Percentiles rank a stretch among this genome's conserved stretches.
These are phyloP conservation scores for Citrus sinensis DNA, from an alignment of 345 rosid genomes.

Conservation along the genomic window DNA sequence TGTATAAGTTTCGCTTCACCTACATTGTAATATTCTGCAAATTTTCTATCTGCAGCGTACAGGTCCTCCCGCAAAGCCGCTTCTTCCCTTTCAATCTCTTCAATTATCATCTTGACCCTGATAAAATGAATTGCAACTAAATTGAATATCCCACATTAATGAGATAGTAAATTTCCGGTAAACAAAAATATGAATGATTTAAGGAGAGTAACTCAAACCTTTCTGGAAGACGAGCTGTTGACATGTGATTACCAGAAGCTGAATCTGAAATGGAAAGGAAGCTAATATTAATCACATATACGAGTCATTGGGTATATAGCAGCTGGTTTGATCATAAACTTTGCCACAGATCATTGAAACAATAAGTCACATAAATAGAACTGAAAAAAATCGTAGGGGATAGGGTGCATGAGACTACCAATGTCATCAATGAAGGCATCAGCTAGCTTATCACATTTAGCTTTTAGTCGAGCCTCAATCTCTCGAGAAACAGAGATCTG, in stretches of 20 bases:
- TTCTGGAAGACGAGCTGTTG: conserved; percentile 87
- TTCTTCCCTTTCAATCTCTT: conserved; percentile 96
- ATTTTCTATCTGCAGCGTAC: conserved; percentile 89
- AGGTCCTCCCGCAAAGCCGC: conserved; percentile 87
- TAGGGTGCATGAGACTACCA: conserved; percentile 39
- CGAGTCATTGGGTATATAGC: background rate
- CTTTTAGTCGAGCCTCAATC: conserved; percentile 77
- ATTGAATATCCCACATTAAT: background rate
- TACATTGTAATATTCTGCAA: conserved; percentile 91
- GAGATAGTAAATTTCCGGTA: background rate
- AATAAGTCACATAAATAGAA: conserved; percentile 10
- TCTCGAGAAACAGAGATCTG: conserved; percentile 79
- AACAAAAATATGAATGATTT: background rate
- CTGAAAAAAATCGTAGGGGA: background rate
- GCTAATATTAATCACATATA: background rate
- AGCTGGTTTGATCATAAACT: background rate
- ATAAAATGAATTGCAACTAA: conserved; percentile 1
- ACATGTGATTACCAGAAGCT: conserved; percentile 61
- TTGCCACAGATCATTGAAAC: background rate
- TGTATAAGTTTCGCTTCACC: conserved; percentile 16
- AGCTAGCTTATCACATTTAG: conserved; percentile 81
- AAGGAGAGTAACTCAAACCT: conserved; percentile 46
- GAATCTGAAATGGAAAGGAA: conserved; percentile 46
- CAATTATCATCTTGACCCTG: conserved; percentile 93
- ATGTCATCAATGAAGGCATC: conserved; percentile 87